Evolutionary conservation across 1,284 basidiomycete species (phyloP), one percentile per base, ranked within the genome.

Genomic region (Marasmius tenuissimus): DNA sequence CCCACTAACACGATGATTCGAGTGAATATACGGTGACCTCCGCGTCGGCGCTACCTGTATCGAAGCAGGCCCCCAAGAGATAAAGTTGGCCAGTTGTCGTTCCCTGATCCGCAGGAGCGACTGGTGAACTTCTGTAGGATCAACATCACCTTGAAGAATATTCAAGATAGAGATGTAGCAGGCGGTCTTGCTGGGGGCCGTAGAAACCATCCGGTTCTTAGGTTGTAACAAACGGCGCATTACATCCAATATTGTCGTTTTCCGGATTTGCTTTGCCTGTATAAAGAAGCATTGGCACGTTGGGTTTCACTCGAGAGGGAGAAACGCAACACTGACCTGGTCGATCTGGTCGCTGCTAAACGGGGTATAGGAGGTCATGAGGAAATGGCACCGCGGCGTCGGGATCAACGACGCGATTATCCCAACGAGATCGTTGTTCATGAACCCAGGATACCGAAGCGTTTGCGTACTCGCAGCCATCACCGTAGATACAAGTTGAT

Each of bases 331-430:
- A 45, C 69, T 74, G 59, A 93, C 95, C 80, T 96, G 93, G 79
- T 97, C 94, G 61, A 97, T 93, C 70, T 94, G 90, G 75, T 98
- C 97, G 64, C 93, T 93, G 1, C 96, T 98, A 76, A 99, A 99
- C 0, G 97, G 97, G 4, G 97, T 99, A 71, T 99, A 99, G 16
- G 94, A 96, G n/a, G 97, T 99, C 93, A 97, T 98, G 62, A 99
- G 85, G 84, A 99, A 99, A 77, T 99, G 97, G 71, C 96, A 98
- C 58, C 97, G 85, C n/a, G 97, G 97, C 10, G 97, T 99, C 2
- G 97, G 97, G 68, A 99, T 98, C 58, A 99, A 85, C 12, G 94
- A 96, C 2, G 97, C 96, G 61, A 99, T 93, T 69, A 99, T 98
- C 33, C 96, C 95, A 66, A 98, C 95, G 38, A 98, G 87, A 72